Base-by-base conservation (phyloP, 768 basidiomycete species). In the Boletus insuetus region DNA sequence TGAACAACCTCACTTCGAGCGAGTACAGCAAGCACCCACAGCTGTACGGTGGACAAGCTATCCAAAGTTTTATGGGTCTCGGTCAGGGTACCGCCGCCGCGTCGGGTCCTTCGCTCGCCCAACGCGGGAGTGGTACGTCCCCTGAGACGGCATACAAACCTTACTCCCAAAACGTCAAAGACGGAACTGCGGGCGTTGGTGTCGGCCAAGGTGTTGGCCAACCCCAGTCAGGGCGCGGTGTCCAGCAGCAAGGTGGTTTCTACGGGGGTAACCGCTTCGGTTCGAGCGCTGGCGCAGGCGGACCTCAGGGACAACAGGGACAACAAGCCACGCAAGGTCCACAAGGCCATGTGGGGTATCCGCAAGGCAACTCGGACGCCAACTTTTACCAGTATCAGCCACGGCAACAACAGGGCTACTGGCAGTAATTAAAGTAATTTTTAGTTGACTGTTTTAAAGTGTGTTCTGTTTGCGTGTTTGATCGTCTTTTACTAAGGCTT, bases 81-180 rank as follows among this genome's bases (percentile, higher is more conserved):
- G 78, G 83, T 52, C 77, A 80, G 53, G 66, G 70, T 20, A 69
- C 68, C 6, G 58, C 69, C 7, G 63, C 78, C 0, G 67, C 78
- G 20, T 74, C 78, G 37, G 84, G 80, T 5, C 80, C 80, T 12
- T 74, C 74, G 26, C 69, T 77, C 34, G 72, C 73, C 22, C 75
- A 78, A 51, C 76, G 78, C 16, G 56, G 54, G 34, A 75, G 77
- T 19, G 81, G 79, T 34, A 75, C 77, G 14, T 89, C 87, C 7
- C 88, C 89, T 1, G 89, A 91, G 70, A 74, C 82, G 9, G 73
- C 86, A 16, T 91, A 89, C 73, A 91, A 91, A 66, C 84, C 87
- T 12, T 91, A 90, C 64, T 81, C 79, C 46, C 73, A 68, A 51
- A 72, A 71, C 47, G 74, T 71, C 12, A 88, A 89, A 74, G 89